These are phyloP conservation scores for Claviceps pusilla DNA, from an alignment of 2,329 filamentous ascomycete species.

Conservation along the genomic window DNA sequence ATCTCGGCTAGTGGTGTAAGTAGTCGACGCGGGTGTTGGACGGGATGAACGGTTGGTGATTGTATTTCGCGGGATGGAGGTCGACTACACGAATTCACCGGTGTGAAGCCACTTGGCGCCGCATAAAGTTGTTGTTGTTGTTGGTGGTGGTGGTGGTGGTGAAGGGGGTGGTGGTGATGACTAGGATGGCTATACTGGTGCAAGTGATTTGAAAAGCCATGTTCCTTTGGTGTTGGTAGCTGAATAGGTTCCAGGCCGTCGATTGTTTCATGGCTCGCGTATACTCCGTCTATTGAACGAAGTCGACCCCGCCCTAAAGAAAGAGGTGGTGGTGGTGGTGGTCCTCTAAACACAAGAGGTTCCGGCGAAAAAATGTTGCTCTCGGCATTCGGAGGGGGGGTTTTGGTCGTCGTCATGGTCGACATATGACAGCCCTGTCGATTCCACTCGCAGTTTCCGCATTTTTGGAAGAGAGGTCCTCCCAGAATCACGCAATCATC, in stretches of 20 bases:
- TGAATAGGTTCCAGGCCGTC: slow-evolving; percentile 12
- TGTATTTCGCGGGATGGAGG: slow-evolving; percentile 15
- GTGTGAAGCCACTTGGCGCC: slow-evolving; percentile 15
- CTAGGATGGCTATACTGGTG: neutral
- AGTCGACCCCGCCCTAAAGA: neutral
- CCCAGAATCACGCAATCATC: slow-evolving; percentile 29
- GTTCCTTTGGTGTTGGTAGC: slow-evolving; percentile 14
- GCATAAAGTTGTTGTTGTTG: neutral
- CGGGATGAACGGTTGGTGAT: slow-evolving; percentile 12
- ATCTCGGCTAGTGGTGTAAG: slow-evolving; percentile 21
- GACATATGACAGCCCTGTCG: slow-evolving; percentile 21
- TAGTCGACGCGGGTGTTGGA: slow-evolving; percentile 14
- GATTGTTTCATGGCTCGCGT: neutral
- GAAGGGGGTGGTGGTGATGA: neutral
- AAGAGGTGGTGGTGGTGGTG: neutral
- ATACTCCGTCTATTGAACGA: neutral
- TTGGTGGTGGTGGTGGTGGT: neutral
- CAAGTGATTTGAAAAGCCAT: slow-evolving; percentile 3
- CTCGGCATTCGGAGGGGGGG: neutral
- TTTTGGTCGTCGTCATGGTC: neutral
- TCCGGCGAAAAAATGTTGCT: neutral
- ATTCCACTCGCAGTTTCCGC: slow-evolving; percentile 38
- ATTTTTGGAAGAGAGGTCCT: slow-evolving; percentile 27
- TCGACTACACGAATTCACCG: slow-evolving; percentile 16
- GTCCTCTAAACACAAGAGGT: slow-evolving; percentile 2